Evolutionary conservation across 139 green algal species (phyloP), one percentile per base, ranked within the genome.

Genomic region (Edaphochlamys debaryana): DNA sequence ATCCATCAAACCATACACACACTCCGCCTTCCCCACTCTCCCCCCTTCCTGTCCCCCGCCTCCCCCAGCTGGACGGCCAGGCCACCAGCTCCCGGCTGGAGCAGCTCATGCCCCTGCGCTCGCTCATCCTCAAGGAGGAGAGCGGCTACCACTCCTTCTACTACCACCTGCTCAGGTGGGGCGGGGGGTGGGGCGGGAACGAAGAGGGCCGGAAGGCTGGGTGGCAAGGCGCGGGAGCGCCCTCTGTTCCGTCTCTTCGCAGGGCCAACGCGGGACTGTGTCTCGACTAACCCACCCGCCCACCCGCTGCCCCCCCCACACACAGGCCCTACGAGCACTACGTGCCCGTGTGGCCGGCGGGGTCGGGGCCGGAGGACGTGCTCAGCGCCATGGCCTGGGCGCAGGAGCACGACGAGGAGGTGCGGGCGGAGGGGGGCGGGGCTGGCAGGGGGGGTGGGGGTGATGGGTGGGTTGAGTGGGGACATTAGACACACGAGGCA

Each of bases 81-180:
- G 77, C 63, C 19, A 63, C 71, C 15, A 71, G 54, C 63, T 67
- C 32, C 66, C 84, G 85, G 11, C 41, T 89, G n/a, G 86, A 90
- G 50, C 81, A 86, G 76, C 81, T 90, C 34, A 64, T 90, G 62
- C 76, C 86, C 19, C 77, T 90, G 48, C 36, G 80, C 29, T 87
- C 80, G 23, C 69, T 87, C 3, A 54, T 90, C 17, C 70, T 90
- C 60, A 90, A 89, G 66, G 85, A 89, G 79, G 79, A 87, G 9
- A 79, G 54, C 22, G 85, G 85, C 38, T 89, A 89, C 85, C 79
- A 54, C 15, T 64, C 79, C 5, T 87, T 84, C 85, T 89, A 84
- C 79, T 79, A 89, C 72, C 85, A 89, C 79, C 70, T 89, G 32
- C 48, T 89, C 32, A 82, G 75, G 73, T 80, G 56, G 38, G 67